Conservation (phyloP, 1,139 yeast species). For the Meyerozyma smithsonii region DNA sequence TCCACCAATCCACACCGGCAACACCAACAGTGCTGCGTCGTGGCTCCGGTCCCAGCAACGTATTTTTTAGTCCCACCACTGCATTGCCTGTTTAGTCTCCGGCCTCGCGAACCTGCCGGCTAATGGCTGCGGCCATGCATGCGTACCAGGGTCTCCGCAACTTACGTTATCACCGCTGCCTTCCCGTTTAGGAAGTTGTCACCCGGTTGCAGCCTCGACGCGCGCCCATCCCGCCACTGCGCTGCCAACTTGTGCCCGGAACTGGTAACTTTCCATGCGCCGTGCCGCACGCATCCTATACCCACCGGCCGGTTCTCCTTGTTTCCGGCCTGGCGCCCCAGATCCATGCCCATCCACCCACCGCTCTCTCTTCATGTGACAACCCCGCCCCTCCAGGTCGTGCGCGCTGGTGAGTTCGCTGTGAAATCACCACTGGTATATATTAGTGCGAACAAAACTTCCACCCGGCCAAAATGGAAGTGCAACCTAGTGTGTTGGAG, state of each 20-base stretch:
- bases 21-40: too few relatives aligned
- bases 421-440: neutral
- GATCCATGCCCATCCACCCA: neutral
- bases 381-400: slow-evolving; percentile 2
- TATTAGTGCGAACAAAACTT: neutral
- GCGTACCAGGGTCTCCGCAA: slow-evolving; percentile 1
- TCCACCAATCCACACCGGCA: too few relatives aligned
- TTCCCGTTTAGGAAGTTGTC: neutral
- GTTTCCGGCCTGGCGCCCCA: too few relatives aligned
- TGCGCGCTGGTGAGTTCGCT: neutral
- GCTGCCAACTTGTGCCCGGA: neutral
- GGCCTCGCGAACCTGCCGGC: too few relatives aligned
- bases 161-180: neutral
- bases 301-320: too few relatives aligned
- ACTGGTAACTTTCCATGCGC: neutral
- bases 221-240: neutral
- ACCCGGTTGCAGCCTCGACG: neutral
- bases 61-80: too few relatives aligned
- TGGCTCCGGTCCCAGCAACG: too few relatives aligned
- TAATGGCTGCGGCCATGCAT: too few relatives aligned
- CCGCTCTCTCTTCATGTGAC: slow-evolving; percentile 2
- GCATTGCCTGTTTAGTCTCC: too few relatives aligned
- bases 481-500: slow-evolving; percentile 57
- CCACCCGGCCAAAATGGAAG: slow-evolving; percentile 43
- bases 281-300: too few relatives aligned